Evolutionary conservation across 805 yeast genomes (phyloP).

Genomic region (Isabelozyma rhagii): DNA sequence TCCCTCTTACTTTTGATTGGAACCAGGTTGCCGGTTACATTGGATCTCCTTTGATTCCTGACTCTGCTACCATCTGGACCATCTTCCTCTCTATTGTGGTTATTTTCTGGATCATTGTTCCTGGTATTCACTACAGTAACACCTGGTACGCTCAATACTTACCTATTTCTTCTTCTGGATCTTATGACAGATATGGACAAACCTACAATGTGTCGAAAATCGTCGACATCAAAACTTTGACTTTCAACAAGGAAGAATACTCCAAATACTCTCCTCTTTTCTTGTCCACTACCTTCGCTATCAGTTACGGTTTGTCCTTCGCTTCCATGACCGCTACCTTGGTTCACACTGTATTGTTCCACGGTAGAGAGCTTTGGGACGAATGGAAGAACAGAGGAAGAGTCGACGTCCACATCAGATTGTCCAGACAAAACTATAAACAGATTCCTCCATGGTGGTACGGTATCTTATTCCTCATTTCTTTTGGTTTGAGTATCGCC

Average conservation of each 20-base stretch:
- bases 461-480: slow-evolving; percentile 21
- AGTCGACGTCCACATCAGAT: slow-evolving; percentile 48
- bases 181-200: slow-evolving; percentile 41
- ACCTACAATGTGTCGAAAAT: slow-evolving; percentile 50
- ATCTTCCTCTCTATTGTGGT: slow-evolving; percentile 29
- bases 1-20: slow-evolving; percentile 73
- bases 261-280: slow-evolving; percentile 61
- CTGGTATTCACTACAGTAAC: slow-evolving; percentile 54
- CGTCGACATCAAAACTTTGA: slow-evolving; percentile 31
- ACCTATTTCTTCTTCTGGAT: slow-evolving; percentile 46
- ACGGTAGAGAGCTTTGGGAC: slow-evolving; percentile 47
- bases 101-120: slow-evolving; percentile 50
- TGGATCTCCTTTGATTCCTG: slow-evolving; percentile 65
- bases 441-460: slow-evolving; percentile 48
- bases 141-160: slow-evolving; percentile 57
- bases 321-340: slow-evolving; percentile 64
- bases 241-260: slow-evolving; percentile 47
- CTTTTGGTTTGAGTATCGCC: slow-evolving; percentile 29
- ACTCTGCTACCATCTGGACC: slow-evolving; percentile 49
- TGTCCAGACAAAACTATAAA: slow-evolving; percentile 45
- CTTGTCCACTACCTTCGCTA: slow-evolving; percentile 53
- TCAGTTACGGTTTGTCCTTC: slow-evolving; percentile 56
- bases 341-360: slow-evolving; percentile 42
- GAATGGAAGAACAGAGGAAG: slow-evolving; percentile 25
- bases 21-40: slow-evolving; percentile 53